A percentile compares a stretch with the other conserved stretches of the same genome.
These are phyloP conservation scores for Tolypocladium guangdongense DNA, from an alignment of 2,329 filamentous ascomycete species.

Conservation along the genomic window DNA sequence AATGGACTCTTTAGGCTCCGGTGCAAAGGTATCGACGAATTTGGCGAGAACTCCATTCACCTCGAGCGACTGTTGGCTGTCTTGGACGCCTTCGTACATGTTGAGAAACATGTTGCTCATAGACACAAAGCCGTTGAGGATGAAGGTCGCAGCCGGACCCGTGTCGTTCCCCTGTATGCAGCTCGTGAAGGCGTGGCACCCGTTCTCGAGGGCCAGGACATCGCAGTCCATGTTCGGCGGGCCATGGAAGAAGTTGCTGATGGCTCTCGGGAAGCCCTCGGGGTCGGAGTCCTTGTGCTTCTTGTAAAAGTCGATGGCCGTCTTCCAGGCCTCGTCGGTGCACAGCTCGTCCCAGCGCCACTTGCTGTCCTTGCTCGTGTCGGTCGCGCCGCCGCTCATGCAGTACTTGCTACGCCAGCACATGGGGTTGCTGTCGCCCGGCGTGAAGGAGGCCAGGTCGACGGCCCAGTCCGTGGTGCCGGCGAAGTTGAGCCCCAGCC, in stretches of 20 bases:
- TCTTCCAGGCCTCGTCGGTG: neutral
- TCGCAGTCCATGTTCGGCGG: neutral
- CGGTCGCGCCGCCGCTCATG: neutral
- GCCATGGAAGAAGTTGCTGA: neutral
- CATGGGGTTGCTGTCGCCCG: neutral
- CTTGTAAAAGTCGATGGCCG: neutral
- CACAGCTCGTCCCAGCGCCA: neutral
- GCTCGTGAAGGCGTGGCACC: neutral
- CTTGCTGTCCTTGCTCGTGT: neutral
- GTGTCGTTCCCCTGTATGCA: neutral
- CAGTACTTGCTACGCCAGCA: neutral
- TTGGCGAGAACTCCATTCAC: neutral
- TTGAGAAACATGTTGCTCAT: neutral
- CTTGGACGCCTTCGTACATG: neutral
- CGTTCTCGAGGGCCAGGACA: neutral
- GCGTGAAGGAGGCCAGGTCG: too few relatives aligned
- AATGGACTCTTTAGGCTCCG: neutral
- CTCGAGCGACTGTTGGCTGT: neutral
- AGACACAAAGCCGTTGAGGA: neutral
- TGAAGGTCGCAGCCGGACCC: neutral
- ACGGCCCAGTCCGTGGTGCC: too few relatives aligned
- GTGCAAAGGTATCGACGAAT: neutral
- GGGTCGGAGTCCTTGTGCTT: neutral
- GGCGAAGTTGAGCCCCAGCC: too few relatives aligned
- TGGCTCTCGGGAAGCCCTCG: neutral